A percentile compares a stretch with the other conserved stretches of the same genome.
Conservation (phyloP, 257 asterid species). For the Lavandula angustifolia region DNA sequence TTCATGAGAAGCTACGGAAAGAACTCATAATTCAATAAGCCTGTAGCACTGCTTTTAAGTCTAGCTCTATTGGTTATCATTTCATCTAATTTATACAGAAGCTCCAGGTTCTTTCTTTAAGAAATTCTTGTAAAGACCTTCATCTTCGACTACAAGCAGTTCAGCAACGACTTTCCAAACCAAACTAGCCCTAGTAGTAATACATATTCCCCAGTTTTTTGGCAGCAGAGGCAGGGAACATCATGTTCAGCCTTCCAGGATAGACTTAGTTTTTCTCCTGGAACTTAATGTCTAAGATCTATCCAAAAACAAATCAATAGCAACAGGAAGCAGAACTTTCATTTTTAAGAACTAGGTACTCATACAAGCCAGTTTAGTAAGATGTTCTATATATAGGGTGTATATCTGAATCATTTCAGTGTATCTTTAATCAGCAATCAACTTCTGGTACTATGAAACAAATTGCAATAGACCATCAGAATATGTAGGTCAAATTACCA, state of each 20-base stretch:
- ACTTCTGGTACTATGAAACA: slow-evolving; percentile 4
- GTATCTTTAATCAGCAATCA: slow-evolving; percentile 6
- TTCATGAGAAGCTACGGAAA: slow-evolving; percentile 17
- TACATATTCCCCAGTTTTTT: not conserved
- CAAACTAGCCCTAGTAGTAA: slow-evolving; percentile 2
- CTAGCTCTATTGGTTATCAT: slow-evolving; percentile 6
- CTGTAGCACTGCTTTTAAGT: not conserved
- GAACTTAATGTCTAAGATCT: slow-evolving; percentile 1
- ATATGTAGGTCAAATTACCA: slow-evolving; percentile 2
- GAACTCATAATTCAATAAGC: not conserved
- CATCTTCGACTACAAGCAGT: slow-evolving; percentile 13
- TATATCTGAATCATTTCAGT: not conserved
- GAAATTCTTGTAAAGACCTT: not conserved
- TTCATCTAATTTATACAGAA: not conserved
- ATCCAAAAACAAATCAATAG: slow-evolving; percentile 6
- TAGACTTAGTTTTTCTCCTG: not conserved
- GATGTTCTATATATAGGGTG: not conserved
- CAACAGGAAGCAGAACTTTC: not conserved
- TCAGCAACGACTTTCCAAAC: not conserved
- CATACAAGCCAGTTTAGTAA: not conserved
- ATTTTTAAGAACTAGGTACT: slow-evolving; percentile 20
- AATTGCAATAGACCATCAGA: slow-evolving; percentile 16
- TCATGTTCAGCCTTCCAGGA: not conserved
- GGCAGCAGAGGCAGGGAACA: slow-evolving; percentile 16
- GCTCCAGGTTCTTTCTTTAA: not conserved